A percentile compares a stretch with the other conserved stretches of the same genome.
Evolutionary conservation across 2,329 filamentous ascomycete genomes (phyloP).

Genomic region (Fusarium mundagurra): DNA sequence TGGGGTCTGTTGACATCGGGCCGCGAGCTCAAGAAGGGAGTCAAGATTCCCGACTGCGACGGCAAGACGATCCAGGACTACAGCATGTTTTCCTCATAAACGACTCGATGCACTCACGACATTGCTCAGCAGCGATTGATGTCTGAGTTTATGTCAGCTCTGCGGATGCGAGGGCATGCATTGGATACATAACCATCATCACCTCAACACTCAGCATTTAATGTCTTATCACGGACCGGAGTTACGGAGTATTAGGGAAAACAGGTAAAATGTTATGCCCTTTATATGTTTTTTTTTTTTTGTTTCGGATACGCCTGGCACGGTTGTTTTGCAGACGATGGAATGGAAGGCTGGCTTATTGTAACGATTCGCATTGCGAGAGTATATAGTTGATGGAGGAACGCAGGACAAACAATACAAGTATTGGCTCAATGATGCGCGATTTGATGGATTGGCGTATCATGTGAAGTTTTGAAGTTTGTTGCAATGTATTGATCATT

Average conservation of each 20-base stretch:
- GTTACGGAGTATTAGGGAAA: slow-evolving; percentile 22
- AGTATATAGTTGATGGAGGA: slow-evolving; percentile 34
- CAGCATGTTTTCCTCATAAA: slow-evolving; percentile 21
- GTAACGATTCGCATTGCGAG: slow-evolving; percentile 9
- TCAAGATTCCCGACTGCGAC: slow-evolving; percentile 88
- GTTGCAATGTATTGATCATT: not conserved
- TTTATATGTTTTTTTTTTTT: not conserved
- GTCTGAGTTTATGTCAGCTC: slow-evolving; percentile 3
- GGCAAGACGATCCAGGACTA: slow-evolving; percentile 69
- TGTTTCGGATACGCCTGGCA: slow-evolving; percentile 16
- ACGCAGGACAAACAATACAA: slow-evolving; percentile 9
- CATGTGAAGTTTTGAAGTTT: not conserved
- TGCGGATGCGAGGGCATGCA: not conserved
- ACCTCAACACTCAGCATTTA: slow-evolving; percentile 16
- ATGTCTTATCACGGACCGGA: slow-evolving; percentile 19
- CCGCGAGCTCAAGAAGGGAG: slow-evolving; percentile 82
- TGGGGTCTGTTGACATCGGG: slow-evolving; percentile 92
- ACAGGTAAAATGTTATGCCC: slow-evolving; percentile 30
- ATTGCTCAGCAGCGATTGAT: slow-evolving; percentile 6
- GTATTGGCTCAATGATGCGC: not conserved
- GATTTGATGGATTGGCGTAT: not conserved
- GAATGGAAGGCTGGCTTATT: not conserved
- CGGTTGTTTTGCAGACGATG: slow-evolving; percentile 11
- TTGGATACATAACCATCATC: slow-evolving; percentile 30
- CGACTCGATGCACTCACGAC: not conserved